phyloP scores from a whole-genome alignment of 2,329 filamentous ascomycete genomes.

The Ophiocordyceps camponoti-rufipedis region DNA sequence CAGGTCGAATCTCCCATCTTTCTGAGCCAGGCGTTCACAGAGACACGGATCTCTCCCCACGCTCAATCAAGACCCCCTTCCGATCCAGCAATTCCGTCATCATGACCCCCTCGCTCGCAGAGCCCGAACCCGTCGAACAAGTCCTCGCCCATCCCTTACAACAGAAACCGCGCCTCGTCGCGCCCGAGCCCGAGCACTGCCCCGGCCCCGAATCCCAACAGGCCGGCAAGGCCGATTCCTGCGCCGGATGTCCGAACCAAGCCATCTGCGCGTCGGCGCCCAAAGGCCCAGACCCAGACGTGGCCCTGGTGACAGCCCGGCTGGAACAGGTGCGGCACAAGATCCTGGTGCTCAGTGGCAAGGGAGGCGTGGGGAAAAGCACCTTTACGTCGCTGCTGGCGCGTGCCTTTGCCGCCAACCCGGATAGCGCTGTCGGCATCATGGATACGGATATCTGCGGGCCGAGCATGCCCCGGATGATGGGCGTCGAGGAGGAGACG shows the following conservation, averaged over 20 bases:
- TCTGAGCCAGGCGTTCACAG: too few species aligned
- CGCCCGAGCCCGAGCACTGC: slow-evolving; percentile 92
- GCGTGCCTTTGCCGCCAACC: slow-evolving; percentile 73
- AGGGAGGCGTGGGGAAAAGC: slow-evolving; percentile 92
- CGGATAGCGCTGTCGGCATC: slow-evolving; percentile 64
- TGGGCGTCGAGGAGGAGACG: slow-evolving; percentile 86
- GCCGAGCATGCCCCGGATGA: slow-evolving; percentile 94
- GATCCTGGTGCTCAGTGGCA: slow-evolving; percentile 80
- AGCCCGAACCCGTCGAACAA: slow-evolving; percentile 45
- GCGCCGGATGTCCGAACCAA: slow-evolving; percentile 91
- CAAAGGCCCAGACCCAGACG: slow-evolving; percentile 89
- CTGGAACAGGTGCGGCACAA: slow-evolving; percentile 76
- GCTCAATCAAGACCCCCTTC: too few species aligned
- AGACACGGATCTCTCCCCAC: too few species aligned
- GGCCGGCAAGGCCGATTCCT: slow-evolving; percentile 59
- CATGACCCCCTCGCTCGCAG: slow-evolving; percentile 73
- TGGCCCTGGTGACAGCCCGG: slow-evolving; percentile 70
- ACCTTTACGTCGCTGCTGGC: slow-evolving; percentile 81
- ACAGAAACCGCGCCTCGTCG: slow-evolving; percentile 66
- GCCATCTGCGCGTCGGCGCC: slow-evolving; percentile 84
- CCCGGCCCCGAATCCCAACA: slow-evolving; percentile 70
- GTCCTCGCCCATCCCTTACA: slow-evolving; percentile 63
- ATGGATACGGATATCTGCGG: slow-evolving; percentile 99
- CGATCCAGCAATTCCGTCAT: slow-evolving; percentile 1
- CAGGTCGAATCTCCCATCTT: too few species aligned